Evolutionary conservation across 352 stramenopile genomes (phyloP).

Genomic region (Phytophthora constricta): DNA sequence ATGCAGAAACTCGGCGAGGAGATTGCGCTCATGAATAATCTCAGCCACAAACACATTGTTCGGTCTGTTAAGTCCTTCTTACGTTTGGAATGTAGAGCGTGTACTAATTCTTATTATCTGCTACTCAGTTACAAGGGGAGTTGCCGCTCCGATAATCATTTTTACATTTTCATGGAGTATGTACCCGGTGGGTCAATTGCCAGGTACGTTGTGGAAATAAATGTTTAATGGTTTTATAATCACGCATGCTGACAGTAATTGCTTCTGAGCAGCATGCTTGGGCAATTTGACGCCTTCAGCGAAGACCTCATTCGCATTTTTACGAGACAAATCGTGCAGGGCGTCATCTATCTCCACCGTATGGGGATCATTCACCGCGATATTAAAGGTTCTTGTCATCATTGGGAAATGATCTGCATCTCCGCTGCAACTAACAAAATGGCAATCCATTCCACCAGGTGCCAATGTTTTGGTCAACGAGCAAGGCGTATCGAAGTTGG

Average conservation of each 20-base stretch:
- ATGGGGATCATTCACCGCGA: conserved; percentile 94
- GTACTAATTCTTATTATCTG: conserved; percentile 26
- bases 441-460: conserved; percentile 46
- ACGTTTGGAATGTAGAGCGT: not conserved
- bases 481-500: conserved; percentile 86
- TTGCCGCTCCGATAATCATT: conserved; percentile 70
- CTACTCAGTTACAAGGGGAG: conserved; percentile 80
- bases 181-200: conserved; percentile 93
- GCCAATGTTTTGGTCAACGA: conserved; percentile 92
- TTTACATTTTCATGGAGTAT: conserved; percentile 98
- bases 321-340: conserved; percentile 90
- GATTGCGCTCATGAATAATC: conserved; percentile 95
- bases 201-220: conserved; percentile 34
- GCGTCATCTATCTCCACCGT: conserved; percentile 92
- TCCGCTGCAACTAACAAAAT: no score
- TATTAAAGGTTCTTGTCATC: conserved; percentile 95
- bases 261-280: conserved; percentile 73
- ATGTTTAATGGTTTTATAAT: not conserved
- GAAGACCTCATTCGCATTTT: conserved; percentile 92
- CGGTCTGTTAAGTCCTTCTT: conserved; percentile 53
- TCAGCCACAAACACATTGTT: conserved; percentile 96
- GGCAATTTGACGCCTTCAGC: conserved; percentile 94
- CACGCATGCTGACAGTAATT: conserved; percentile 3
- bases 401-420: no score
- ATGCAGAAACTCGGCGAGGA: conserved; percentile 87